Evolutionary conservation across 345 rosid species (phyloP), one percentile per base, ranked within the genome.

Genomic region (Pseudoturritis turrita): DNA sequence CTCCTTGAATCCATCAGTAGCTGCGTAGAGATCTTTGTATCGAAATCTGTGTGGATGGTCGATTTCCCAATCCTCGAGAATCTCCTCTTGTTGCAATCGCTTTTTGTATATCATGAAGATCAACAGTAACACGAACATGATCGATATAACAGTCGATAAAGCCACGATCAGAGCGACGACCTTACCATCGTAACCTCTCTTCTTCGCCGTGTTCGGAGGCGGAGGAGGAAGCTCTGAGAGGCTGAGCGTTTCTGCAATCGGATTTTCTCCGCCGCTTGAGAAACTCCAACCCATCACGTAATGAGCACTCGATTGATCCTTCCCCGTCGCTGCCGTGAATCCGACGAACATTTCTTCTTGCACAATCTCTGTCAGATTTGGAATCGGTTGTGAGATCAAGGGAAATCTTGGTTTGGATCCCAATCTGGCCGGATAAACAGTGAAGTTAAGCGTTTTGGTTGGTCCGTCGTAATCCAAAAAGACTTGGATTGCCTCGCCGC

Each of bases 241-340:
- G 44, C 86, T 3, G 6, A 86, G 81, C 0, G 28, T 14, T 1
- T 70, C 55, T 2, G 86, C 83, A 6, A 12, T 5, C 0, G 54
- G 68, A 29, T 1, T 23, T 10, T 44, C 51, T 29, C 84, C 81
- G 15, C 63, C 72, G 8, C 74, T 47, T 0, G 79, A 65, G 53
- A 88, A 88, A 73, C 87, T 84, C 94, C 94, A 88, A 23, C 87
- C 93, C 64, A 81, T 59, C 7, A 88, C 67, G 68, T 88, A 88
- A 72, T 88, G 94, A 50, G 85, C 78, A 78, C 90, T 88, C 6
- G 78, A 33, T 3, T 63, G 19, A 14, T 50, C 75, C 1, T 12
- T 26, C 3, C 90, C 93, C 0, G 90, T 84, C 0, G 90, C 72
- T 14, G 93, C 87, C 0, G 93, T 86, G 76, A 88, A 88, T 18